A percentile compares a stretch with the other conserved stretches of the same genome.
Conservation (phyloP, 2,329 filamentous ascomycete genomes). For the Phymatotrichopsis omnivora region DNA sequence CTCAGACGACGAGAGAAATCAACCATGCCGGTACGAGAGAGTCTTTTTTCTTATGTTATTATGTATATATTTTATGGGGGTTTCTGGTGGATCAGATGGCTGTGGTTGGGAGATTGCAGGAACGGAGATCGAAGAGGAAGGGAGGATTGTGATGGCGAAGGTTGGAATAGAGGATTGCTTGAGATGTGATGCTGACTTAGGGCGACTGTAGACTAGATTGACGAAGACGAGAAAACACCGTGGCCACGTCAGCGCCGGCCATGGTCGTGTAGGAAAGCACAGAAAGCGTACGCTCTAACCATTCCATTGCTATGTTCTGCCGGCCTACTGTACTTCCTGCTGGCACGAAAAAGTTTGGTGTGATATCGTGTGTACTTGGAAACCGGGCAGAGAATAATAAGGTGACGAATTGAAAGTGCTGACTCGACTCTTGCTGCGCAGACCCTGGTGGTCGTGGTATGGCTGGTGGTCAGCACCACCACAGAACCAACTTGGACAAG, state of each 20-base stretch:
- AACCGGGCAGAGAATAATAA: too few relatives aligned
- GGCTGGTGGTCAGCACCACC: conserved; percentile 99
- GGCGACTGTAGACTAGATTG: conserved; percentile 30
- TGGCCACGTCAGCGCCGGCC: conserved; percentile 96
- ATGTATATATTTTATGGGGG: not conserved
- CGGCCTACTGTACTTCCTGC: too few relatives aligned
- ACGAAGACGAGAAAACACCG: conserved; percentile 43
- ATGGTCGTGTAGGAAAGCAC: conserved; percentile 98
- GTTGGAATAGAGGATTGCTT: conserved; percentile 15
- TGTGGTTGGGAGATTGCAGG: not conserved
- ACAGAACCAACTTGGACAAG: conserved; percentile 85
- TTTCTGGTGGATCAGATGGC: too few relatives aligned
- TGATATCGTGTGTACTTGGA: too few relatives aligned
- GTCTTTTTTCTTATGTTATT: conserved; percentile 5
- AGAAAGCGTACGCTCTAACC: conserved; percentile 60
- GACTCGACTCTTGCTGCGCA: conserved; percentile 10
- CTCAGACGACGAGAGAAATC: conserved; percentile 20
- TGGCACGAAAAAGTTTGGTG: too few relatives aligned
- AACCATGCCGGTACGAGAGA: conserved; percentile 21
- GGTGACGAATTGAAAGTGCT: too few relatives aligned
- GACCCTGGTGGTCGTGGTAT: conserved; percentile 64
- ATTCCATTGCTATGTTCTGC: not conserved
- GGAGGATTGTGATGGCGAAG: not conserved
- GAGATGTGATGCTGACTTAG: conserved; percentile 13
- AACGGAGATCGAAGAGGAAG: not conserved